Conservation (phyloP, 495 filamentous ascomycete genomes). For the Penicillium verhagenii region DNA sequence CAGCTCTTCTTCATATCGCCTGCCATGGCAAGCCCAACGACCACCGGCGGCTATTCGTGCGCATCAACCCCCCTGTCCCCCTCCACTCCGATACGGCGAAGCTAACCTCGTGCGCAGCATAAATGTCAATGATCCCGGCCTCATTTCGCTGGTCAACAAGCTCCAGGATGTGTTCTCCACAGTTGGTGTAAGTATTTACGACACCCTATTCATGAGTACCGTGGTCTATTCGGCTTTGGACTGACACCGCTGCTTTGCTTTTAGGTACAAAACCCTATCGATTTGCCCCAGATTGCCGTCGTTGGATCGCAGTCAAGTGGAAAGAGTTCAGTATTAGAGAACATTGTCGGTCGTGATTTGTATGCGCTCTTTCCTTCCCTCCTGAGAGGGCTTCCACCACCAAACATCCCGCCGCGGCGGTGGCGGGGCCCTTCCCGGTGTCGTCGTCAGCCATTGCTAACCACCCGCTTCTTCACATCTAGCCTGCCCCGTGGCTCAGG, state of each 20-base stretch:
- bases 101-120: constrained; percentile 53
- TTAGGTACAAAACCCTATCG: constrained; percentile 95
- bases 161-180: constrained; percentile 99
- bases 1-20: constrained; percentile 25
- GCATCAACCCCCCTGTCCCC: constrained; percentile 28
- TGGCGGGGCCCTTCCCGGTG: constrained; percentile 15
- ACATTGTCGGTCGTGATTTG: constrained; percentile 99
- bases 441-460: constrained; percentile 28
- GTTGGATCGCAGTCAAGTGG: constrained; percentile 98
- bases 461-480: constrained; percentile 12
- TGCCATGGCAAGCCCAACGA: constrained; percentile 49
- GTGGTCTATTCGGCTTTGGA: constrained; percentile 13
- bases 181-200: constrained; percentile 74
- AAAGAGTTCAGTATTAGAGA: constrained; percentile 99
- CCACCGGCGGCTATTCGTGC: constrained; percentile 50
- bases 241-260: constrained; percentile 36
- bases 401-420: constrained; percentile 6
- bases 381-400: background rate
- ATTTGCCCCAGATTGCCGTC: constrained; percentile 97
- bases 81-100: constrained; percentile 26
- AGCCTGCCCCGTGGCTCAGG: constrained; percentile 97
- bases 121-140: constrained; percentile 75
- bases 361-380: constrained; percentile 44
- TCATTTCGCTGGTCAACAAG: constrained; percentile 97
- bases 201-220: background rate